These are phyloP conservation scores for Lumnitzera racemosa DNA, from an alignment of 345 rosid species.

Conservation along the genomic window DNA sequence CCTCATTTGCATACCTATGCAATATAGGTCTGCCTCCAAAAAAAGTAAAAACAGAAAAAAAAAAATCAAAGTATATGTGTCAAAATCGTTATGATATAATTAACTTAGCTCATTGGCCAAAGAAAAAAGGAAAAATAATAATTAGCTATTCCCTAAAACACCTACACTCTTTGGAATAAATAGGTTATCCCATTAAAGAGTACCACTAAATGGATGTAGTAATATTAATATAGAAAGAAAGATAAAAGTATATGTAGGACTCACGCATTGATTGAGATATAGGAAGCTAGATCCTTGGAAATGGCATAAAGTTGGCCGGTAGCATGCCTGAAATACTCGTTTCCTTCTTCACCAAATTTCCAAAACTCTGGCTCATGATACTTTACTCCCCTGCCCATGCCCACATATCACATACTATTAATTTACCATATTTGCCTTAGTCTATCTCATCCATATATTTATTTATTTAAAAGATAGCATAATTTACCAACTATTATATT, in stretches of 20 bases:
- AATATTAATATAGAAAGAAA: neutral
- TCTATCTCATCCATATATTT: neutral
- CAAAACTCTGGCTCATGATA: constrained; percentile 88
- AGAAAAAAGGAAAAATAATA: too few species aligned
- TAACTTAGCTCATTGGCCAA: too few species aligned
- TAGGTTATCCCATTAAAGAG: neutral
- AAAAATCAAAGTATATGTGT: too few species aligned
- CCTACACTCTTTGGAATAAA: too few species aligned
- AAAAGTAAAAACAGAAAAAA: neutral
- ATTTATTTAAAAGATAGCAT: neutral
- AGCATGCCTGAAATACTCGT: constrained; percentile 86
- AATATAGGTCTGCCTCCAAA: constrained; percentile 47
- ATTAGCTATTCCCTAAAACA: too few species aligned
- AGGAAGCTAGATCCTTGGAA: constrained; percentile 83
- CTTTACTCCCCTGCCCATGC: constrained; percentile 47
- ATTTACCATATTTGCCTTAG: neutral
- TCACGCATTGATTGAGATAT: constrained; percentile 68
- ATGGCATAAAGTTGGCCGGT: constrained; percentile 86
- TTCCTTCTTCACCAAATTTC: constrained; percentile 96
- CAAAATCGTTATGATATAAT: too few species aligned
- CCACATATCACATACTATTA: neutral
- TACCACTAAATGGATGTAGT: neutral
- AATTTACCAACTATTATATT: too few species aligned
- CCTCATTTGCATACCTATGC: constrained; percentile 92
- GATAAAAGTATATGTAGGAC: neutral